Conservation (phyloP, 2,329 filamentous ascomycete species). For the Aspergillus ochraceus region DNA sequence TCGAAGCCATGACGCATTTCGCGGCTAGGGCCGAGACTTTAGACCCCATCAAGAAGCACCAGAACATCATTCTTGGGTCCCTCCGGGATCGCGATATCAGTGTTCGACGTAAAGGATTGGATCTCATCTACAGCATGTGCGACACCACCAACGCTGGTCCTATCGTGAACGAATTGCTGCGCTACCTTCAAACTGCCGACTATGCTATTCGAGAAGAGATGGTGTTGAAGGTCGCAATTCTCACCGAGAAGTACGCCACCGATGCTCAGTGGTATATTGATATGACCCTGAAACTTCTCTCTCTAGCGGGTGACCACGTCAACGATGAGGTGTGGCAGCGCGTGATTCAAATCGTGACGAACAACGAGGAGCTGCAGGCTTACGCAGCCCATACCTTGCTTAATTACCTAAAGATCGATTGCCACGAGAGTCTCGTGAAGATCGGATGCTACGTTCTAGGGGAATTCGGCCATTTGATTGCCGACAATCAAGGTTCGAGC, state of each 20-base stretch:
- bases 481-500: constrained; percentile 86
- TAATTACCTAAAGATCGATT: constrained; percentile 88
- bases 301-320: constrained; percentile 96
- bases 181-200: constrained; percentile 93
- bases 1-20: constrained; percentile 98
- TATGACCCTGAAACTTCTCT: constrained; percentile 89
- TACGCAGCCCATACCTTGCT: constrained; percentile 94
- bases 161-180: constrained; percentile 89
- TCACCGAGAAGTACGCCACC: constrained; percentile 97
- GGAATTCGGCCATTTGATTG: constrained; percentile 95
- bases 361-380: constrained; percentile 96
- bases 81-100: constrained; percentile 95
- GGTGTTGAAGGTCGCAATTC: constrained; percentile 97
- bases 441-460: constrained; percentile 95
- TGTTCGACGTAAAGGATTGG: constrained; percentile 90
- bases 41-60: constrained; percentile 96
- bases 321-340: constrained; percentile 99
- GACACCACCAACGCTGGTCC: constrained; percentile 90
- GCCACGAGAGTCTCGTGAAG: constrained; percentile 95
- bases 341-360: constrained; percentile 97
- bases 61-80: constrained; percentile 91
- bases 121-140: constrained; percentile 99
- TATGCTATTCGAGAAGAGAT: constrained; percentile 98
- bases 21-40: constrained; percentile 90
- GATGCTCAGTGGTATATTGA: constrained; percentile 99